Evolutionary conservation across 306 rosid genomes (phyloP).

Genomic region (Quercus engelmannii): DNA sequence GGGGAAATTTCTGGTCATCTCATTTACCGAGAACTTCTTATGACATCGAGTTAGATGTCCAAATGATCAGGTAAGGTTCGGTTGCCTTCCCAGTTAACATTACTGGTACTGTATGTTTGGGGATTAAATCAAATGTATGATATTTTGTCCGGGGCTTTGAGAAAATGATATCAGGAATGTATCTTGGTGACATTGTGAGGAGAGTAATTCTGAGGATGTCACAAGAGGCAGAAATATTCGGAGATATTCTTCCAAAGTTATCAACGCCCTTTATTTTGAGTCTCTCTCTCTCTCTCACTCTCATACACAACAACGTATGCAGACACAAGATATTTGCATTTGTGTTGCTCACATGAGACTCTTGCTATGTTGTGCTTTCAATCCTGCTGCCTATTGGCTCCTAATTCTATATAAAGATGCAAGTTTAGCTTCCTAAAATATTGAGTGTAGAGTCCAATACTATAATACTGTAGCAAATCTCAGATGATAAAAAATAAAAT

Average conservation of each 20-base stretch:
- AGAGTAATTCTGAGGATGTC: slow-evolving; percentile 81
- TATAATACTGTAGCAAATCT: background rate
- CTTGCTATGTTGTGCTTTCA: background rate
- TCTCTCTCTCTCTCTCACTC: slow-evolving; percentile 34
- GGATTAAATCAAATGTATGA: background rate
- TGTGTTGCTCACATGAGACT: background rate
- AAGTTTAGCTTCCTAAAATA: background rate
- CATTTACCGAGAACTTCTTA: slow-evolving; percentile 86
- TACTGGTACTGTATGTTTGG: slow-evolving; percentile 4
- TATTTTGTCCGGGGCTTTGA: slow-evolving; percentile 74
- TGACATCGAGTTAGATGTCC: slow-evolving; percentile 69
- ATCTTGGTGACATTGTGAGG: slow-evolving; percentile 86
- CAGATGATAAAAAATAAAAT: background rate
- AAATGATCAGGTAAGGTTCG: slow-evolving; percentile 73
- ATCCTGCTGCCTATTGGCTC: background rate
- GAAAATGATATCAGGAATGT: slow-evolving; percentile 96
- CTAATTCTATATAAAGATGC: background rate
- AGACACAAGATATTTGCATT: background rate
- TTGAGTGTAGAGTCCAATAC: background rate
- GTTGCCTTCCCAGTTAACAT: background rate
- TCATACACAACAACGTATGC: background rate
- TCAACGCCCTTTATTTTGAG: slow-evolving; percentile 62
- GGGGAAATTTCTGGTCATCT: slow-evolving; percentile 94
- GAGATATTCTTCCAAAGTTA: slow-evolving; percentile 59
- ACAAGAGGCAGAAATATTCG: slow-evolving; percentile 62